Evolutionary conservation across 305 asterid species (phyloP), one percentile per base, ranked within the genome.

Genomic region (Coffea humblotiana): DNA sequence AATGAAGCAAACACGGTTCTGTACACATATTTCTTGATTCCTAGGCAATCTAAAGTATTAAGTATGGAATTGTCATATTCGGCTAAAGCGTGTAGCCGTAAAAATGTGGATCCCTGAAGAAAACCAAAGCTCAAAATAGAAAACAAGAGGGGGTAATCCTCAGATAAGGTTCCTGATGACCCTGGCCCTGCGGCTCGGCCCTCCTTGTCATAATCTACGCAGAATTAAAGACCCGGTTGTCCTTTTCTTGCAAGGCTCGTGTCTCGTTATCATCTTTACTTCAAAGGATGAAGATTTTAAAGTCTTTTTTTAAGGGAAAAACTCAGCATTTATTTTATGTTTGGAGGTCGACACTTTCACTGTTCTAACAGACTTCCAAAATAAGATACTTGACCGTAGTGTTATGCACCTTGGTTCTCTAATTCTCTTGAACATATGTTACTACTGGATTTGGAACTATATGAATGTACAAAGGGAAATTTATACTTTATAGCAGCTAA

Each of bases 161-260:
- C 32, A 60, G 74, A 76, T 61, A 71, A 60, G 52, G 74, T 35
- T 81, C 27, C n/a, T 63, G 60, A 56, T 37, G 81, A 49, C n/a
- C 71, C 43, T 40, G 43, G 43, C 43, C 54, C 4, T 6, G 11
- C 2, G 68, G 32, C 32, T 70, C 56, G 1, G 25, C 25, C 51
- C 14, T 61, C 58, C 23, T 37, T n/a, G 73, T 76, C 80, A 47
- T 40, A 77, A 37, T 63, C 75, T 61, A 51, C 73, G 21, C 61
- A 72, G 81, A 77, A 82, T 37, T 49, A 40, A 63, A 77, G 70
- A 66, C 64, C 48, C 9, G 49, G 47, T n/a, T 72, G 83, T 76
- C 78, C 69, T 76, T 83, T 79, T 71, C 79, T 83, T 75, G 81
- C 45, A 71, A 75, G 83, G 61, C 74, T 82, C 74, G 27, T 58